Base-by-base conservation (phyloP, 2,329 filamentous ascomycete species). In the Hymenoscyphus linearis region DNA sequence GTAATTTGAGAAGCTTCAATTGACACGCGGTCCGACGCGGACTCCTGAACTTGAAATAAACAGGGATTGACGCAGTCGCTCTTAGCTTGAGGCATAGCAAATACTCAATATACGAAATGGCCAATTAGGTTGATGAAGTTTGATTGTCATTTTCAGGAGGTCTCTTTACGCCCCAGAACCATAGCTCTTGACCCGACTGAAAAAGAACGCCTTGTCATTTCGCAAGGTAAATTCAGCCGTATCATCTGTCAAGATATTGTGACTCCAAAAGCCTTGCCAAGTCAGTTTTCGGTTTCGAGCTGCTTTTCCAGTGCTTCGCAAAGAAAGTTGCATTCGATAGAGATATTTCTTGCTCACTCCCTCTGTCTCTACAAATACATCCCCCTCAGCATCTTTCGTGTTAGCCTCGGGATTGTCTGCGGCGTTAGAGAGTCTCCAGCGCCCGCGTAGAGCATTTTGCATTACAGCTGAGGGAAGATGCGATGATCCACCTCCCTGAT, bases 201-300 rank as follows among this genome's bases (percentile, higher is more conserved):
- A 89, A 70, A 86, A 84, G 70, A 84, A 89, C 0, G 85, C 80
- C 73, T 85, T 87, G 60, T 86, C 80, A 66, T 88, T 83, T 72
- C 81, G 82, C 44, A 86, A 74, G 14, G 76, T 74, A 75, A 98
- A 98, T 76, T 90, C 88, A 3, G 82, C 90, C 89, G 90, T 95
- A 75, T 97, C 93, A 73, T 96, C 92, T 7, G 91, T 96, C 70
- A 96, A 75, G 67, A 84, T 83, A 72, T 98, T 96, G 72, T 96
- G 93, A 76, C 88, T 93, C 85, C 91, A 96, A 73, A 93, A 97
- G 0, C 89, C 88, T 69, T 89, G 88, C 93, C 95, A 99, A 0
- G 80, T 77, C 57, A 99, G 76, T 76, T 96, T 96, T 64, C 93
- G 97, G 70, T 96, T 96, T 72, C 86, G 85, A 0, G 86, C 79